Conservation (phyloP, 768 basidiomycete genomes). For the Lyophyllum semitale region DNA sequence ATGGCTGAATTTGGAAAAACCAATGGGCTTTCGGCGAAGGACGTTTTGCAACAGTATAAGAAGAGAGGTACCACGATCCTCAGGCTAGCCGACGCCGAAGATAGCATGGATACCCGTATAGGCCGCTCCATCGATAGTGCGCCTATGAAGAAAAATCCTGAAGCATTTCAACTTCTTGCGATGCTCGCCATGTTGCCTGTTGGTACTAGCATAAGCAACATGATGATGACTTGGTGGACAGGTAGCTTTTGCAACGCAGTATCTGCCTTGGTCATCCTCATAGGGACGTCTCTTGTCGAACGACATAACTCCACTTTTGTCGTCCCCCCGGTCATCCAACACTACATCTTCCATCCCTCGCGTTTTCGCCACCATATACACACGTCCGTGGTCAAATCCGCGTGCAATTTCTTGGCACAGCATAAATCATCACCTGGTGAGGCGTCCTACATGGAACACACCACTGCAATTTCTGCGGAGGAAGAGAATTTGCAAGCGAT, state of each 20-base stretch:
- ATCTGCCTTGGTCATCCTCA: slow-evolving; percentile 5
- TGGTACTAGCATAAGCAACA: slow-evolving; percentile 14
- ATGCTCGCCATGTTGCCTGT: slow-evolving; percentile 26
- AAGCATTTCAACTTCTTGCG: slow-evolving; percentile 6
- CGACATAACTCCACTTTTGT: too few species aligned
- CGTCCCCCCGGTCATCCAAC: too few species aligned
- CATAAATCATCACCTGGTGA: too few species aligned
- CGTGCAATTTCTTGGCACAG: neutral
- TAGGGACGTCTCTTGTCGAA: neutral
- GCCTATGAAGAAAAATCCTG: slow-evolving; percentile 2
- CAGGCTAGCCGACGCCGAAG: neutral
- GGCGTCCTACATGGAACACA: neutral
- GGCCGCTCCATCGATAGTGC: slow-evolving; percentile 7
- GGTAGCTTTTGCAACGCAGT: neutral
- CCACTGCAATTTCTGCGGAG: too few species aligned
- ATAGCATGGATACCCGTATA: slow-evolving; percentile 11
- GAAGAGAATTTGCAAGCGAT: too few species aligned
- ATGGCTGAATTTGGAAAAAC: slow-evolving; percentile 23
- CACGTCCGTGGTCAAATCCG: too few species aligned
- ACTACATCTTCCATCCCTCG: too few species aligned
- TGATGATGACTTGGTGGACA: slow-evolving; percentile 14
- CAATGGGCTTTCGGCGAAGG: neutral
- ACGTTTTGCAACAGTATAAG: slow-evolving; percentile 4
- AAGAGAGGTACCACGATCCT: slow-evolving; percentile 2
- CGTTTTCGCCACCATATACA: neutral